phyloP scores from a whole-genome alignment of 495 filamentous ascomycete genomes.

The Diplogelasinospora grovesii region DNA sequence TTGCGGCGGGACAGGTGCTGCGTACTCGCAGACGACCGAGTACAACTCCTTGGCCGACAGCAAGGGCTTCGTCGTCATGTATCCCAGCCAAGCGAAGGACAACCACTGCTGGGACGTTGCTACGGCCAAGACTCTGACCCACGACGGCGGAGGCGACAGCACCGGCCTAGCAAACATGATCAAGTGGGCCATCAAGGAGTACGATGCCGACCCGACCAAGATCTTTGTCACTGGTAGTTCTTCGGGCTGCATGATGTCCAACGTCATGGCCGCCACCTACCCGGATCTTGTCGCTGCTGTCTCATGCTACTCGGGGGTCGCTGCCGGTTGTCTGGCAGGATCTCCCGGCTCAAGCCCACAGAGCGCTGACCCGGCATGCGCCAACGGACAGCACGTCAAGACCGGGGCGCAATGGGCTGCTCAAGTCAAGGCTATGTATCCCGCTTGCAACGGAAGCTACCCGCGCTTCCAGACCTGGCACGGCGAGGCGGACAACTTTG shows the following conservation, averaged over 20 bases:
- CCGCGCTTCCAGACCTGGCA: conserved; percentile 36
- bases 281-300: conserved; percentile 36
- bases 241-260: conserved; percentile 50
- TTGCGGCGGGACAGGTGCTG: conserved; percentile 36
- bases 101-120: conserved; percentile 46
- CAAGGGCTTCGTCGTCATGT: conserved; percentile 42
- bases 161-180: conserved; percentile 49
- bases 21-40: conserved; percentile 33
- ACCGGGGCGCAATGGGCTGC: conserved; percentile 29
- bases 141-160: conserved; percentile 46
- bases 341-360: conserved; percentile 26
- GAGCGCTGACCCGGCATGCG: conserved; percentile 35
- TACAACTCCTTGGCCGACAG: conserved; percentile 34
- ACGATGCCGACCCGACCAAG: conserved; percentile 37
- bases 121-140: conserved; percentile 35
- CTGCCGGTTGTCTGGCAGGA: conserved; percentile 34
- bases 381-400: conserved; percentile 27
- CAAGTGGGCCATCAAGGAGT: conserved; percentile 37
- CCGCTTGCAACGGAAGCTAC: conserved; percentile 27
- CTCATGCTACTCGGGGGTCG: conserved; percentile 33
- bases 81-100: conserved; percentile 34
- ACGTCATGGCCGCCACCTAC: conserved; percentile 30
- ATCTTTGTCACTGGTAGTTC: conserved; percentile 42
- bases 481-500: conserved; percentile 28
- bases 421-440: conserved; percentile 24